These are phyloP conservation scores for Trametes gibbosa DNA, from an alignment of 768 basidiomycete species.

Conservation along the genomic window DNA sequence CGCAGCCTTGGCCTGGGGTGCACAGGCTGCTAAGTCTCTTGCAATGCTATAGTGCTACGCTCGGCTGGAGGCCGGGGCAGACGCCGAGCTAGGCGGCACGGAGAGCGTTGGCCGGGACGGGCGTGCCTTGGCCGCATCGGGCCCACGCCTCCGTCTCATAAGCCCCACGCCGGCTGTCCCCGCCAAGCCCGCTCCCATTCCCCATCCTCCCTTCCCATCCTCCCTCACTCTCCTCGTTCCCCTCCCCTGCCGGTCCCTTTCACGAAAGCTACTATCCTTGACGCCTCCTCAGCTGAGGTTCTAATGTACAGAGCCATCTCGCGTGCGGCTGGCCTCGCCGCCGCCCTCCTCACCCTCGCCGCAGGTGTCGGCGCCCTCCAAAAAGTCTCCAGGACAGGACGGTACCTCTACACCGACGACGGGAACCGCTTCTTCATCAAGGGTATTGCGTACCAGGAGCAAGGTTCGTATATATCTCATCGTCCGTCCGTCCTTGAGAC, in stretches of 20 bases:
- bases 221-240: constrained; percentile 10
- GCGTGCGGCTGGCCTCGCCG: constrained; percentile 29
- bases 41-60: too few relatives aligned
- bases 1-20: too few relatives aligned
- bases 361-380: constrained; percentile 63
- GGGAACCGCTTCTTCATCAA: constrained; percentile 87
- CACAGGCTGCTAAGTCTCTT: too few relatives aligned
- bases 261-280: constrained; percentile 4
- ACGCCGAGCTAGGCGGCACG: too few relatives aligned
- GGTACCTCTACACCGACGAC: constrained; percentile 76
- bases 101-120: constrained; percentile 5
- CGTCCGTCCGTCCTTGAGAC: not conserved
- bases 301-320: constrained; percentile 26
- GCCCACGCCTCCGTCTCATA: constrained; percentile 11
- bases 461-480: constrained; percentile 48
- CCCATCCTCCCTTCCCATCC: constrained; percentile 5
- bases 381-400: constrained; percentile 65
- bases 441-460: constrained; percentile 81
- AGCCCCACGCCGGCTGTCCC: not conserved
- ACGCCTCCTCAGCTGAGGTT: constrained; percentile 7
- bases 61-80: too few relatives aligned
- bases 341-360: constrained; percentile 41
- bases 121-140: not conserved
- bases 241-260: not conserved
- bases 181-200: constrained; percentile 3